Base-by-base conservation (phyloP, 441 rosid species). In the Arabidopsis hybrid region DNA sequence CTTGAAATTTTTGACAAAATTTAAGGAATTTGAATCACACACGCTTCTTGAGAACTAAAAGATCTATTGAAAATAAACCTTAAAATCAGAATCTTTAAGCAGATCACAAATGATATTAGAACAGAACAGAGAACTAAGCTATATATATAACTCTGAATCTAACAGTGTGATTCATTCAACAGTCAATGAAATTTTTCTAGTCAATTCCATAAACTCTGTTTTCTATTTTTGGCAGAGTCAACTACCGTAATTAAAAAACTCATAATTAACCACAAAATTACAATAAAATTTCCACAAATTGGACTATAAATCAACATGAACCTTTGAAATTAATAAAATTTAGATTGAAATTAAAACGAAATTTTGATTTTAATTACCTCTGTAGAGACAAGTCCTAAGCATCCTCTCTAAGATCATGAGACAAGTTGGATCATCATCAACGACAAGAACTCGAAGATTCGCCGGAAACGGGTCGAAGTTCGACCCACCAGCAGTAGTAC, bases 391-490 rank as follows among this genome's bases (percentile, higher is more conserved):
- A 29, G 82, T 85, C 78, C 65, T 75, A 8, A 94, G 92, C 99
- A 92, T 94, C 87, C 83, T 89, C 81, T 90, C 95, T 72, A 94
- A 83, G 82, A 92, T 87, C 91, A 75, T 81, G 42, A 94, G 97
- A 78, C 99, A 94, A 12, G 97, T 89, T 21, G 89, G 92, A 85
- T 94, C 97, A 76, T 94, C 99, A 66, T 90, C 97, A 67, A 94
- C 99, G 53, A 90, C 93, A 45, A 94, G 83, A 7, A 94, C 99
- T 34, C 99, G 80, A 6, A 94, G 76, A 57, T 95, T 95, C 4
- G 74, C 89, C 50, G 97, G 99, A 78, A 94, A 91, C 79, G 83
- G 85, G 77, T 94, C 97, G 42, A 85, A 38, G 67, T 85, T 85
- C 5, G 89, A 83, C 51, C 85, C 82, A 11, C 75, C 78, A 38